A percentile compares a stretch with the other conserved stretches of the same genome.
Conservation (phyloP, 2,329 filamentous ascomycete species). For the Penicillium sp. region DNA sequence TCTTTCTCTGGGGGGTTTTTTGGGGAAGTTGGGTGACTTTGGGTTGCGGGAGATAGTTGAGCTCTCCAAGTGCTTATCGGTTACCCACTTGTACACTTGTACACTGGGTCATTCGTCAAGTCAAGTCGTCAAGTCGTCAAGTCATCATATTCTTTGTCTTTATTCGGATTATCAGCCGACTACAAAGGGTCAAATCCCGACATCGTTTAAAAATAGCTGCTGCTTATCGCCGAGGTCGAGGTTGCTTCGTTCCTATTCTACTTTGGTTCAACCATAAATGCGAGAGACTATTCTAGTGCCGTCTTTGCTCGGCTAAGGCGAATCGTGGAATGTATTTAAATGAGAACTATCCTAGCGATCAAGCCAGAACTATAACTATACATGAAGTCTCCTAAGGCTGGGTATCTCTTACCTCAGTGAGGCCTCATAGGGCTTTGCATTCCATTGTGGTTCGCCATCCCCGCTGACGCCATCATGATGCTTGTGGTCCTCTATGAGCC, state of each 20-base stretch:
- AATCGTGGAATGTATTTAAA: neutral
- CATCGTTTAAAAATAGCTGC: neutral
- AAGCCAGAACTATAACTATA: neutral
- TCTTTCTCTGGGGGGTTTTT: neutral
- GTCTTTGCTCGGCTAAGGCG: too few species aligned
- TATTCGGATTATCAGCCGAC: neutral
- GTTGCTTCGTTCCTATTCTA: too few species aligned
- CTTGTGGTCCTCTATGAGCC: conserved; percentile 1
- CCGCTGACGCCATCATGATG: conserved; percentile 23
- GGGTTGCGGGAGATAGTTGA: conserved; percentile 6
- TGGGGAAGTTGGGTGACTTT: neutral
- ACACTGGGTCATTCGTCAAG: too few species aligned
- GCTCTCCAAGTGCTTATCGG: neutral
- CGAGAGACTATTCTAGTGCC: too few species aligned
- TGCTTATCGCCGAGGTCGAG: neutral
- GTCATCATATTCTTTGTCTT: neutral
- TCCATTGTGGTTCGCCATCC: conserved; percentile 1
- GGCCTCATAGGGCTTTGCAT: neutral
- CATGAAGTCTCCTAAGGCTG: neutral
- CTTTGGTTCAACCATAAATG: too few species aligned
- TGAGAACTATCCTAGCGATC: neutral
- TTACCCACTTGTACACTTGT: neutral
- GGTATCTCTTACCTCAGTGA: neutral
- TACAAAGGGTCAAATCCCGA: neutral
- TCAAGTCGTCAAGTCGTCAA: too few species aligned